These are phyloP conservation scores for Triticum aestivum DNA, from an alignment of 176 grass and related monocot genomes.

Conservation along the genomic window IWGSC_CS_RefSeq_v2.1 NC_057814.1:508459393-508459892, in stretches of 20 bases:
- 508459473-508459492: neutral
- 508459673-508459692: slow-evolving; percentile 50
- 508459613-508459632: slow-evolving; percentile 32
- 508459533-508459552: slow-evolving; percentile 31
- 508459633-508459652: slow-evolving; percentile 25
- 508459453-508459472: neutral
- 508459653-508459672: slow-evolving; percentile 31
- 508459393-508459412: neutral
- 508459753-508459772: neutral
- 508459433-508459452: neutral
- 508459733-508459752: neutral
- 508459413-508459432: neutral
- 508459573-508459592: slow-evolving; percentile 49
- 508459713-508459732: neutral
- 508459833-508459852: neutral
- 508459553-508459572: slow-evolving; percentile 21
- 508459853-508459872: neutral
- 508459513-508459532: neutral
- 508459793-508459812: neutral
- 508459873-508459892: neutral
- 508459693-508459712: neutral
- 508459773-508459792: neutral
- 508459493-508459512: neutral
- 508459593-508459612: slow-evolving; percentile 27
- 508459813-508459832: neutral